Evolutionary conservation across 805 yeast genomes (phyloP).

Genomic region (Saccharomycopsis amapae): DNA sequence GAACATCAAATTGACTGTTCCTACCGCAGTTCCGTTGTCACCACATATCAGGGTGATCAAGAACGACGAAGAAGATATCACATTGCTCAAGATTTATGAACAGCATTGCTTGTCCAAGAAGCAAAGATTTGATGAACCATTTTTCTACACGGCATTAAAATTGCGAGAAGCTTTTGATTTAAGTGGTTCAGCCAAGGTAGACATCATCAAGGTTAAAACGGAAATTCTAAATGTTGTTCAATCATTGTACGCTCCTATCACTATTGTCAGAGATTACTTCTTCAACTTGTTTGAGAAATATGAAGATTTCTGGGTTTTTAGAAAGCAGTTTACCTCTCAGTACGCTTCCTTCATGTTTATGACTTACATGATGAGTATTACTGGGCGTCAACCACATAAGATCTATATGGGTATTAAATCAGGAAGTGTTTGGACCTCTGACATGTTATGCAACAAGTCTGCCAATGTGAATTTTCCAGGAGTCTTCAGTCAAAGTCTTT

Average conservation of each 20-base stretch:
- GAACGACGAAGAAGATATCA: conserved; percentile 68
- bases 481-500: conserved; percentile 37
- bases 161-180: conserved; percentile 62
- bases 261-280: conserved; percentile 75
- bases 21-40: conserved; percentile 86
- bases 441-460: conserved; percentile 72
- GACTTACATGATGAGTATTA: conserved; percentile 91
- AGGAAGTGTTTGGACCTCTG: conserved; percentile 89
- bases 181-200: conserved; percentile 79
- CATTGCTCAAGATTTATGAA: conserved; percentile 81
- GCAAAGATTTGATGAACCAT: conserved; percentile 80
- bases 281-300: conserved; percentile 61
- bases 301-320: conserved; percentile 95
- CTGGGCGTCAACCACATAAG: conserved; percentile 88
- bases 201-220: conserved; percentile 82
- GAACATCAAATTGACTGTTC: conserved; percentile 76
- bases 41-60: conserved; percentile 88
- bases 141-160: conserved; percentile 76
- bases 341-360: conserved; percentile 89
- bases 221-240: conserved; percentile 86
- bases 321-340: conserved; percentile 90
- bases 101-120: conserved; percentile 69
- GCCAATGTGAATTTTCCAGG: conserved; percentile 29
- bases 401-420: conserved; percentile 72
- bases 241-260: conserved; percentile 75